Conservation (phyloP, 2,329 filamentous ascomycete genomes). For the Reticulascus tulasneorum region DNA sequence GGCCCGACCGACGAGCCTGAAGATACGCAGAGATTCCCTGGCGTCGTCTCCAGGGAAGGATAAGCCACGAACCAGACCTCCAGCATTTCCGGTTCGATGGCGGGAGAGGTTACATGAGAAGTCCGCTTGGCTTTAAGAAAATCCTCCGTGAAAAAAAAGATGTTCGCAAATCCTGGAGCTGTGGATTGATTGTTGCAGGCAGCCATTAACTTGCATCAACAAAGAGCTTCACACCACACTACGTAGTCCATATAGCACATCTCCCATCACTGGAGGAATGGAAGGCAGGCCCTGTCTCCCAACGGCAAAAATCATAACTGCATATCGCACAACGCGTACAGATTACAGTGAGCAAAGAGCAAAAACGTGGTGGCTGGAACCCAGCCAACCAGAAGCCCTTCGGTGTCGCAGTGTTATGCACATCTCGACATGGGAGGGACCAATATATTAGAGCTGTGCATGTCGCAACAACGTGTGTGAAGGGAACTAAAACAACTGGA, state of each 20-base stretch:
- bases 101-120: constrained; percentile 7
- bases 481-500: constrained; percentile 5
- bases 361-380: no score
- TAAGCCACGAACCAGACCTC: no score
- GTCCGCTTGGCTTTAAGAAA: constrained; percentile 13
- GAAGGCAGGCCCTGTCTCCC: neutral
- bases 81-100: constrained; percentile 8
- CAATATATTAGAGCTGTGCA: constrained; percentile 4
- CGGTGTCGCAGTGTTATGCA: neutral
- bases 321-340: constrained; percentile 1
- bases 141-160: constrained; percentile 10
- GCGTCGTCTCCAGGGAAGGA: constrained; percentile 2
- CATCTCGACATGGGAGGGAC: neutral
- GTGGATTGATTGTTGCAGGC: neutral
- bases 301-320: constrained; percentile 10
- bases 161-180: neutral
- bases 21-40: constrained; percentile 7
- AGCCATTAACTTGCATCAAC: no score
- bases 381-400: neutral
- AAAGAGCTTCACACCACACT: no score
- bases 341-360: no score
- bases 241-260: no score
- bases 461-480: neutral
- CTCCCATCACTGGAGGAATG: no score
- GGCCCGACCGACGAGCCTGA: constrained; percentile 5